Evolutionary conservation across 345 rosid genomes (phyloP), one percentile per base, ranked within the genome.

Genomic region (Lumnitzera racemosa): DNA sequence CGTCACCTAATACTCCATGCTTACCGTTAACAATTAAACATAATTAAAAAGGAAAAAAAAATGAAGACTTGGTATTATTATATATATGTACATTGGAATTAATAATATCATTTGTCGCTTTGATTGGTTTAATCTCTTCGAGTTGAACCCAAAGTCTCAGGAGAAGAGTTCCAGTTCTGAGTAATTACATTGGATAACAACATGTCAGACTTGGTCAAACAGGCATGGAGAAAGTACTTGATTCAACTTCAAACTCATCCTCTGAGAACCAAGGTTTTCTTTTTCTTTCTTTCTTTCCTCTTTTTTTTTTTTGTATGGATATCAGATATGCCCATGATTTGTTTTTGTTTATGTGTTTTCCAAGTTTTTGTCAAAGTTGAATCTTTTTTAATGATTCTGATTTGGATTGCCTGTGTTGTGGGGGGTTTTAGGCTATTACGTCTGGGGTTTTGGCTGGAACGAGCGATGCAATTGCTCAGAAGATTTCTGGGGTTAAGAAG

Each of bases 211-310:
- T 58, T 72, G 4, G 86, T 78, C 58, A 80, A 86, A 71, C 90
- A 82, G n/a, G 91, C 94, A 29, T 92, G 96, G 95, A 72, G 88
- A 70, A 87, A 85, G 51, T 87, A 92, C 70, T 72, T 92, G 57
- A 84, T 86, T 55, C 98, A 89, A 81, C 96, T 89, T 55, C 91
- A 87, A 74, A 78, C 74, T 11, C 82, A 81, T 70, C 97, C 96
- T 71, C 84, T 87, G 43, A 68, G 91, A 72, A 92, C 97, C 57
- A 89, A 89, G 95, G 96, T 85, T n/a, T 55, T 20, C 17, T 62
- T 13, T 14, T 13, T 14, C 13, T 2, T 14, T 55, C 7, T 57
- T 13, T 51, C 16, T 46, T 27, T 27, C 31, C 1, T 27, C 1
- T 27, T 27, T 27, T 27, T 20, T 20, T 20, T 27, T 27, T 27